phyloP scores from a whole-genome alignment of 495 filamentous ascomycete genomes.

The Aspergillus ostianus region DNA sequence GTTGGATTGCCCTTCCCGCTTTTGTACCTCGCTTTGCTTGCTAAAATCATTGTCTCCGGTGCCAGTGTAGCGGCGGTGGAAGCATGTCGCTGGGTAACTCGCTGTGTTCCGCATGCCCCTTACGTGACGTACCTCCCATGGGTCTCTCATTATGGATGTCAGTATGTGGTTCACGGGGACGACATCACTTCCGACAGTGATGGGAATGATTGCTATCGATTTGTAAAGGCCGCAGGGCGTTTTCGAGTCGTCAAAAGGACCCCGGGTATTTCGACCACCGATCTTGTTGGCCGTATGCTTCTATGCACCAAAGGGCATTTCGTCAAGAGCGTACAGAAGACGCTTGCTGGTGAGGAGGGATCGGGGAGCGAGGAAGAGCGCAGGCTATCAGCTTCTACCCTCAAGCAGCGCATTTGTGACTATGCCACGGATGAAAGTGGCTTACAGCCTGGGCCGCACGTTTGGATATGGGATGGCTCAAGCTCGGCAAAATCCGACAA shows the following conservation, averaged over 20 bases:
- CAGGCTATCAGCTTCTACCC: constrained; percentile 53
- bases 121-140: constrained; percentile 93
- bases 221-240: constrained; percentile 84
- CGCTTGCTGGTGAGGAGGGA: constrained; percentile 71
- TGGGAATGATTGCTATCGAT: constrained; percentile 95
- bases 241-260: constrained; percentile 97
- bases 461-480: constrained; percentile 72
- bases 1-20: constrained; percentile 36
- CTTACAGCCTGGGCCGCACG: constrained; percentile 65
- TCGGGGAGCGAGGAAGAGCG: constrained; percentile 65
- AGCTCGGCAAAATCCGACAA: constrained; percentile 51
- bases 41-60: constrained; percentile 19
- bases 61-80: constrained; percentile 74
- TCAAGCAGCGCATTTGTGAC: constrained; percentile 69
- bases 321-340: constrained; percentile 66
- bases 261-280: constrained; percentile 93
- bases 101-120: constrained; percentile 77
- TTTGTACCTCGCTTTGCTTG: constrained; percentile 12
- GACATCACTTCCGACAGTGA: constrained; percentile 82
- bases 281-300: constrained; percentile 95
- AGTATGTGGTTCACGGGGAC: constrained; percentile 89
- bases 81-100: constrained; percentile 91
- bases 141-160: constrained; percentile 92
- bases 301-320: constrained; percentile 88
- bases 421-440: constrained; percentile 87